Base-by-base conservation (phyloP, 306 rosid genomes). In the Arachis stenosperma region DNA sequence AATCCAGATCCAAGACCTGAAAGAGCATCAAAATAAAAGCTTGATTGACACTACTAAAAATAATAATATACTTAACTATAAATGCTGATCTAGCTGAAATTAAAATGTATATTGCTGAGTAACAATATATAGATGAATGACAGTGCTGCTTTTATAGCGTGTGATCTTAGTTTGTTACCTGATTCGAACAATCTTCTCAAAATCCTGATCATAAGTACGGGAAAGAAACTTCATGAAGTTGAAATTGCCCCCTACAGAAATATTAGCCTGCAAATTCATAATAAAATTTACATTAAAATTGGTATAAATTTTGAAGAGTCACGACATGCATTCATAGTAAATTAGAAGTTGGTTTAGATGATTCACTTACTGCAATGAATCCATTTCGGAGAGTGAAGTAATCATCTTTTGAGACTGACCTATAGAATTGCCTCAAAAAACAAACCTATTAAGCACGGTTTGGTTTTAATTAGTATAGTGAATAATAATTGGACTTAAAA, bases 1-100 rank as follows among this genome's bases (percentile, higher is more conserved):
- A 40, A 89, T 74, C 94, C 91, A 86, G 50, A 85, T 86, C 90
- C 88, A 89, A 57, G 87, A 72, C 62, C 91, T 89, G 88, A 83
- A 81, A 66, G 13, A 81, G 27, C 33, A 17, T 29, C 52, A 57
- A 67, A 67, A 44, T 46, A 7, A 73, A 65, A 55, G 30, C 47
- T 54, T 65, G 10, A 17, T 57, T 27, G 17, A 40, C 56, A 70
- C 14, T 65, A 47, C 39, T 13, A 36, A 72, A 30, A 11, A 52
- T 3, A 47, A 48, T 51, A 64, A 13, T 65, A 30, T 72, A 14
- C 63, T 42, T 9, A 33, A 33, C 3, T 33, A 30, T 48, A 47
- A 48, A 47, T 17, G 44, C 39, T 69, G 56, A 15, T 29, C 33
- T 55, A 50, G 43, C 40, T 14, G 8, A 58, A 29, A 13, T 17